Evolutionary conservation across 441 rosid species (phyloP).

Genomic region (Aleurites moluccanus): DNA sequence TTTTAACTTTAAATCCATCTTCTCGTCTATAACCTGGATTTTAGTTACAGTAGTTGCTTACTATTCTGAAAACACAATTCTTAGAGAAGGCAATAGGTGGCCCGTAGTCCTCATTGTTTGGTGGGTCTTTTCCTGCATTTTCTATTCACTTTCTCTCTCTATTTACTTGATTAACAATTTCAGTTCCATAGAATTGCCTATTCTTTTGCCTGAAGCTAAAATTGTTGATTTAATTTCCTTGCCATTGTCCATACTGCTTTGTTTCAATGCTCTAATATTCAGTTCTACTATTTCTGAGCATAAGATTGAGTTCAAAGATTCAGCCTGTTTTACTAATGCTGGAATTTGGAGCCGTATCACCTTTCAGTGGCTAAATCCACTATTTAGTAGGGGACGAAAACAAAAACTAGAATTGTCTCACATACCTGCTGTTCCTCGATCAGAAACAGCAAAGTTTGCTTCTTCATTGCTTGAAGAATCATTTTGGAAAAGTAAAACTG

Average conservation of each 20-base stretch:
- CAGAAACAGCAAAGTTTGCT: constrained; percentile 53
- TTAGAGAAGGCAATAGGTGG: constrained; percentile 36
- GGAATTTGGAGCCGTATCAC: constrained; percentile 55
- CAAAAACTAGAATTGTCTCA: constrained; percentile 47
- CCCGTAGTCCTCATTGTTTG: constrained; percentile 50
- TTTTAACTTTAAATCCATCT: constrained; percentile 21
- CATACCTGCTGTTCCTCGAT: constrained; percentile 49
- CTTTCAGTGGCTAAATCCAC: constrained; percentile 65
- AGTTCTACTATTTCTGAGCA: constrained; percentile 13
- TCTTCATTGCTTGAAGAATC: constrained; percentile 52
- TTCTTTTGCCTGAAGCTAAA: constrained; percentile 30
- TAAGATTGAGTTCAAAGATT: constrained; percentile 16
- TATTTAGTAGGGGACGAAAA: constrained; percentile 40
- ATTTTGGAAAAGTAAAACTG: constrained; percentile 36
- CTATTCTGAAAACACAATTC: constrained; percentile 26
- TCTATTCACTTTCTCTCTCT: constrained; percentile 33
- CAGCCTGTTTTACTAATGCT: constrained; percentile 32
- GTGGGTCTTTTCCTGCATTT: constrained; percentile 48
- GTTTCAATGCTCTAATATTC: constrained; percentile 27
- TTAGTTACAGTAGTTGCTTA: constrained; percentile 36
- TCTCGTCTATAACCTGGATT: constrained; percentile 44
- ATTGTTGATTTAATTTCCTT: constrained; percentile 43
- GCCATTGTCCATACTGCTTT: constrained; percentile 43
- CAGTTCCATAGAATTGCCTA: constrained; percentile 27
- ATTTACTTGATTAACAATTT: constrained; percentile 29